Conservation (phyloP, 1,284 basidiomycete genomes). For the Sanghuangporus sanghuang region DNA sequence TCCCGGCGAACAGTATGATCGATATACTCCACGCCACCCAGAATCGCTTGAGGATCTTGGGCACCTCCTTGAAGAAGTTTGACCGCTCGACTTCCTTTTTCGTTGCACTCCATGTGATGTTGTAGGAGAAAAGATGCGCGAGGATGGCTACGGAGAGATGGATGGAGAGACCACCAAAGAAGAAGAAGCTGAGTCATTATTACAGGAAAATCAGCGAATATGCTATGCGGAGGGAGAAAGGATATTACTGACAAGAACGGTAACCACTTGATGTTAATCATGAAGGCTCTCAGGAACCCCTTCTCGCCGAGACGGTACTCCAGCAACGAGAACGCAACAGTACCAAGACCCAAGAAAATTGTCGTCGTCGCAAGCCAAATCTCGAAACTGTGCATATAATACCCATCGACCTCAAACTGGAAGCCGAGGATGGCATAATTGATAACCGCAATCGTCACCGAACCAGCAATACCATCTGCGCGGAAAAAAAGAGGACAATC, state of each 20-base stretch:
- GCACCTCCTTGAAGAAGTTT: constrained; percentile 87
- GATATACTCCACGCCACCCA: constrained; percentile 57
- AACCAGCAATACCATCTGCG: constrained; percentile 61
- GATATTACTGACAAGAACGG: constrained; percentile 65
- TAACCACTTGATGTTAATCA: constrained; percentile 71
- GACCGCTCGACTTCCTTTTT: constrained; percentile 77
- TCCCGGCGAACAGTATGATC: constrained; percentile 39
- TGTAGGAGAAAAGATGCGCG: constrained; percentile 79
- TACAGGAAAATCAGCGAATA: constrained; percentile 18
- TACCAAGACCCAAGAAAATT: constrained; percentile 71
- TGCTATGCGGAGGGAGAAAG: neutral
- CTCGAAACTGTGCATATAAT: constrained; percentile 67
- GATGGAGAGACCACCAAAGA: constrained; percentile 76
- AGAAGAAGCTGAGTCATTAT: constrained; percentile 58
- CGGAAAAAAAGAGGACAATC: neutral
- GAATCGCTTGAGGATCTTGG: constrained; percentile 72
- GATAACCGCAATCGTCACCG: constrained; percentile 56
- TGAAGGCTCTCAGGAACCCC: constrained; percentile 43
- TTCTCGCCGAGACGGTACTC: constrained; percentile 72
- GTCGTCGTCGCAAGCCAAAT: constrained; percentile 74
- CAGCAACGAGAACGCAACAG: constrained; percentile 62
- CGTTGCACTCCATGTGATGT: constrained; percentile 79
- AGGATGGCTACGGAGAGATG: constrained; percentile 71
- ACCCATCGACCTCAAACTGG: constrained; percentile 58
- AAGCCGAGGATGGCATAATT: constrained; percentile 74